Percentiles rank a stretch among this genome's conserved stretches.
Conservation (phyloP, 306 rosid species). For the Cucurbita moschata region DNA sequence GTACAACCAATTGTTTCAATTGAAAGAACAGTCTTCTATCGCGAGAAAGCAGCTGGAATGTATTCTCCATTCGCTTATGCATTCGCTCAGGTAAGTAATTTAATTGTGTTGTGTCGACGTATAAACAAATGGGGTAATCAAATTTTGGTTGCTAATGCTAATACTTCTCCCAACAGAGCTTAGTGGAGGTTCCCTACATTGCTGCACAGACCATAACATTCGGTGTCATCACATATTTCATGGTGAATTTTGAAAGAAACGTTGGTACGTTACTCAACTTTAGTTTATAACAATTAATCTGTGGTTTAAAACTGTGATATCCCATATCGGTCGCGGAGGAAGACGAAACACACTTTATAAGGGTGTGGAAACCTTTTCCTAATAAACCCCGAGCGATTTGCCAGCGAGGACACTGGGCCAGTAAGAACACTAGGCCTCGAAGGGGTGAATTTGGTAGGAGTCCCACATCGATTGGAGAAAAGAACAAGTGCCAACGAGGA, state of each 20-base stretch:
- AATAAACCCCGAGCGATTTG: too few relatives aligned
- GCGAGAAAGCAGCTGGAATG: slow-evolving; percentile 92
- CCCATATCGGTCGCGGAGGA: too few relatives aligned
- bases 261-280: slow-evolving; percentile 14
- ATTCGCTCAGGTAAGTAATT: slow-evolving; percentile 49
- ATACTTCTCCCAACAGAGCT: slow-evolving; percentile 34
- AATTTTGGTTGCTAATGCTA: not conserved
- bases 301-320: too few relatives aligned
- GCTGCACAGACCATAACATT: slow-evolving; percentile 51
- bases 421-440: too few relatives aligned
- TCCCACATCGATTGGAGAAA: too few relatives aligned
- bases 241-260: slow-evolving; percentile 62
- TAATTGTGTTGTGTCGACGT: not conserved
- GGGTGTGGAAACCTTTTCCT: too few relatives aligned
- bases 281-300: too few relatives aligned
- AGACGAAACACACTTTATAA: too few relatives aligned
- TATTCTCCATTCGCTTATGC: slow-evolving; percentile 79
- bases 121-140: too few relatives aligned
- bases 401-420: too few relatives aligned
- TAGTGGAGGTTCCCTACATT: slow-evolving; percentile 82
- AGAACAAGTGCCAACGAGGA: too few relatives aligned
- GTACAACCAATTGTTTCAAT: slow-evolving; percentile 90
- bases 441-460: too few relatives aligned
- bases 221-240: slow-evolving; percentile 65
- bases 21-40: slow-evolving; percentile 82